phyloP scores from a whole-genome alignment of 129 eudicot species.

The Flaveria sonorensis region DNA sequence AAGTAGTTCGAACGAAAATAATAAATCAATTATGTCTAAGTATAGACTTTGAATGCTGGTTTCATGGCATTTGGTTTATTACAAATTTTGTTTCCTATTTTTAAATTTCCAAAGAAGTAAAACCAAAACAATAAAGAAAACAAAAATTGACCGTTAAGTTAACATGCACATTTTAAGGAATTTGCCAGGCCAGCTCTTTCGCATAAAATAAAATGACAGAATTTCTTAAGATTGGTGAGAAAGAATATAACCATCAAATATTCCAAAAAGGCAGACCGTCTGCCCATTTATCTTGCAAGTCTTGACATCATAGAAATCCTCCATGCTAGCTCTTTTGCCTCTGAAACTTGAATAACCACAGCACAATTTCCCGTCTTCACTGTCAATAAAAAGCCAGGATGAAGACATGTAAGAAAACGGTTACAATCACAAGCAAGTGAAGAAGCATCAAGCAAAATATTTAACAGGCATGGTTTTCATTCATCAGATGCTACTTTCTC shows the following conservation, averaged over 20 bases:
- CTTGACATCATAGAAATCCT: slow-evolving; percentile 85
- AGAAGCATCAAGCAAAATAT: not conserved
- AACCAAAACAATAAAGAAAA: slow-evolving; percentile 7
- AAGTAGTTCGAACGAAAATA: not conserved
- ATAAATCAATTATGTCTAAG: not conserved
- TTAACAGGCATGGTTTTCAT: not conserved
- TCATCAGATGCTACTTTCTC: not conserved
- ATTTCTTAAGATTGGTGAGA: not conserved
- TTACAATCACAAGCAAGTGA: not conserved
- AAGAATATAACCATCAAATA: slow-evolving; percentile 80
- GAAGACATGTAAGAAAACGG: not conserved
- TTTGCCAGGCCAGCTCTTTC: not conserved
- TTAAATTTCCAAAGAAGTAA: not conserved
- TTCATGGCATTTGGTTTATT: not conserved
- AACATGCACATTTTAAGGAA: not conserved
- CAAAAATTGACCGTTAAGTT: not conserved
- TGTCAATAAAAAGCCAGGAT: slow-evolving; percentile 37
- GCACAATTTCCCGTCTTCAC: slow-evolving; percentile 82
- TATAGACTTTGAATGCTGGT: not conserved
- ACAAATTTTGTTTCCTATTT: not conserved
- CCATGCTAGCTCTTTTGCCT: slow-evolving; percentile 96
- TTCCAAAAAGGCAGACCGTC: slow-evolving; percentile 74
- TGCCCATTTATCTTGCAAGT: slow-evolving; percentile 70
- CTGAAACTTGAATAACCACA: slow-evolving; percentile 90
- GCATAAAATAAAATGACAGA: not conserved